Evolutionary conservation across 1,284 basidiomycete genomes (phyloP), one percentile per base, ranked within the genome.

Genomic region (Naganishia liquefaciens): DNA sequence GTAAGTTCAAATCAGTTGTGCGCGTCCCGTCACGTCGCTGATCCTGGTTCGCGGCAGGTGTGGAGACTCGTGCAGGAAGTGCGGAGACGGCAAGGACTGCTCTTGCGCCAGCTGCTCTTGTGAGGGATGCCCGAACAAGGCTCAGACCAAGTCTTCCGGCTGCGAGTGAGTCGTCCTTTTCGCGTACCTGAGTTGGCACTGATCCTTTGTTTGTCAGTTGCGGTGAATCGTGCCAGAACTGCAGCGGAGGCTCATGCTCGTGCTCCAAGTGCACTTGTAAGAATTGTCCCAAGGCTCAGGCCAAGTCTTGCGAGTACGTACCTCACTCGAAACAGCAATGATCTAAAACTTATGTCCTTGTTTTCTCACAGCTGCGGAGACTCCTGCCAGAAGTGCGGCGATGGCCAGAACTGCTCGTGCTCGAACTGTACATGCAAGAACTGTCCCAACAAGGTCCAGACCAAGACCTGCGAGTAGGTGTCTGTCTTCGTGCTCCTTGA

Each of bases 261-360:
- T 60, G 57, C 37, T 49, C 57, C 23, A 49, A 50, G n/a, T 55
- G 54, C 25, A 44, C 54, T 15, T 55, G 54, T 42, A 55, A 55
- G 54, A 55, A 55, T 42, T 55, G 54, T 42, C 54, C 54, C 54
- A 55, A 55, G 42, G 54, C 23, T n/a, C 19, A 55, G 40, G 43
- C 54, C 25, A 44, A 39, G 25, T 47, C 46, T 5, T 55, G 54
- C 54, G 40, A 55, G 54, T 55, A 44, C 15, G 54, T 55, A 47
- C 21, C 10, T 23, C n/a, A 11, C 46, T 46, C 7, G 21, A 37
- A 37, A 37, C 33, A 37, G 33, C 33, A 37, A 2, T 37, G 33
- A 37, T n/a, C 11, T 21, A 13, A 2, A 23, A n/a, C 46, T 25
- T 21, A 47, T 21, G 46, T 21, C 5, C n/a, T 5, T 23, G n/a